Conservation (phyloP, 1,139 yeast genomes). For the Geotrichum histeridarum region DNA sequence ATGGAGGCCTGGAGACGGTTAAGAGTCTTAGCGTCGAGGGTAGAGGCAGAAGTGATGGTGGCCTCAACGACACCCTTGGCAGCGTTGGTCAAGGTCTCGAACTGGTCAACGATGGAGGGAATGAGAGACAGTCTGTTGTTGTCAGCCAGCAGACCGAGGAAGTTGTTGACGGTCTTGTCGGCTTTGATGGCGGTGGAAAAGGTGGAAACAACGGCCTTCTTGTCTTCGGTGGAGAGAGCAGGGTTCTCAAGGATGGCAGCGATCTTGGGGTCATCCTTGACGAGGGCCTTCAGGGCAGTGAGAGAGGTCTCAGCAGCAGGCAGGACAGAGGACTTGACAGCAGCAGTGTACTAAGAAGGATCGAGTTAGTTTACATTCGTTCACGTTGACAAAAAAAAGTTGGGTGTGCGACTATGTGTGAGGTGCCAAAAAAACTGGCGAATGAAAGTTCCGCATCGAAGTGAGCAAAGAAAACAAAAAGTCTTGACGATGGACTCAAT, state of each 20-base stretch:
- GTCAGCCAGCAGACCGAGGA: constrained; percentile 81
- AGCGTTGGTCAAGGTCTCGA: constrained; percentile 76
- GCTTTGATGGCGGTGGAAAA: constrained; percentile 51
- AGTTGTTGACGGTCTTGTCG: constrained; percentile 74
- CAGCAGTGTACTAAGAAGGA: constrained; percentile 61
- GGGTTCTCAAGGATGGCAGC: constrained; percentile 69
- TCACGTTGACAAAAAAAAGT: neutral
- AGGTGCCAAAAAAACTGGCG: constrained; percentile 12
- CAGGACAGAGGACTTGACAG: constrained; percentile 75
- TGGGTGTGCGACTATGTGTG: too few relatives aligned
- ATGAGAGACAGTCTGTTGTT: constrained; percentile 86
- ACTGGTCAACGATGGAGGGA: constrained; percentile 62
- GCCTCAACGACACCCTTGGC: constrained; percentile 91
- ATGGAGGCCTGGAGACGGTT: constrained; percentile 76
- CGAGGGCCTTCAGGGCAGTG: constrained; percentile 50
- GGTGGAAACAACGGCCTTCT: constrained; percentile 63
- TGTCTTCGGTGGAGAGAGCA: constrained; percentile 70
- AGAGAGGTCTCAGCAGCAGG: constrained; percentile 69
- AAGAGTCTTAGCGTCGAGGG: constrained; percentile 77
- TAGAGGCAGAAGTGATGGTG: constrained; percentile 78
- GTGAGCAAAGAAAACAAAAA: neutral
- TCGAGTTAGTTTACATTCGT: neutral
- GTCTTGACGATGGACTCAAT: neutral
- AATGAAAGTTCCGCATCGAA: constrained; percentile 9
- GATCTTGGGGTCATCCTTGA: constrained; percentile 62